Evolutionary conservation across 768 basidiomycete species (phyloP).

Genomic region (Pulveroboletus sp.): DNA sequence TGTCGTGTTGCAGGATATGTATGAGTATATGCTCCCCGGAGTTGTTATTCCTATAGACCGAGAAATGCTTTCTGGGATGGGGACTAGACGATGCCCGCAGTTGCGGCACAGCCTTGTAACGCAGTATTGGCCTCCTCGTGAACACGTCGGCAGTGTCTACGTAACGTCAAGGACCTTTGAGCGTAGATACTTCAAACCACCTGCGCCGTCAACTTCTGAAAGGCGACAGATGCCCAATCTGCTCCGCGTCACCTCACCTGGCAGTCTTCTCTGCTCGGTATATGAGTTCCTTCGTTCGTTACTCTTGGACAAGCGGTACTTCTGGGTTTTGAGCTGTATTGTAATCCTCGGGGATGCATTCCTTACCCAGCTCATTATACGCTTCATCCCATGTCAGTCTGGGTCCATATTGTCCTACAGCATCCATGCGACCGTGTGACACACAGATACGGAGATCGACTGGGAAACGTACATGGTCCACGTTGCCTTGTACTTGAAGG

Average conservation of each 20-base stretch:
- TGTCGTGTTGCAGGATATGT: slow-evolving; percentile 10
- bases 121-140: too few relatives aligned
- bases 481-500: slow-evolving; percentile 67
- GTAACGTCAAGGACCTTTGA: background rate
- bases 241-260: background rate
- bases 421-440: slow-evolving; percentile 14
- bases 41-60: slow-evolving; percentile 3
- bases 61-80: slow-evolving; percentile 1
- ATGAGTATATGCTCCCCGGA: slow-evolving; percentile 7
- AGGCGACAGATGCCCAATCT: slow-evolving; percentile 5
- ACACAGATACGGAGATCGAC: slow-evolving; percentile 94
- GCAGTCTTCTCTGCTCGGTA: slow-evolving; percentile 1
- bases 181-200: background rate
- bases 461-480: slow-evolving; percentile 97
- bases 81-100: too few relatives aligned
- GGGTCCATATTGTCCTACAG: slow-evolving; percentile 4
- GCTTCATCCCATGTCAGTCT: slow-evolving; percentile 74
- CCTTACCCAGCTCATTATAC: slow-evolving; percentile 77
- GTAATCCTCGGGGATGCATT: slow-evolving; percentile 70
- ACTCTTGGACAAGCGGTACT: slow-evolving; percentile 54
- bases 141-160: background rate
- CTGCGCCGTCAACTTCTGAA: background rate
- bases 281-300: slow-evolving; percentile 12
- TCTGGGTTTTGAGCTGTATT: slow-evolving; percentile 60
- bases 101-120: too few relatives aligned